Base-by-base conservation (phyloP, 1,139 yeast genomes). In the Pneumocystis jirovecii region DNA sequence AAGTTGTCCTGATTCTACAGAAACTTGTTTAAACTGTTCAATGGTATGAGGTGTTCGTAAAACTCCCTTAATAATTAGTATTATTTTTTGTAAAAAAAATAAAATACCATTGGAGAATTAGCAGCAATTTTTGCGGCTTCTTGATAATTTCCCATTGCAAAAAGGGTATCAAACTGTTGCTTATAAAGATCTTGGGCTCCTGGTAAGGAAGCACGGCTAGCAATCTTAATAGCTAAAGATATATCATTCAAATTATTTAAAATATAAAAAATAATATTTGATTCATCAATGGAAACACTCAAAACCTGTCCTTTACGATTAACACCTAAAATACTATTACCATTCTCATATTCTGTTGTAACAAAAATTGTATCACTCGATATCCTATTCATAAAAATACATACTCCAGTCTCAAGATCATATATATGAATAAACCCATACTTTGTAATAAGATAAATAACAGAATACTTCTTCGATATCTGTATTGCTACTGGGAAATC, bases 71-170 rank as follows among this genome's bases (percentile, higher is more conserved):
- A n/a, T 17, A 57, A 19, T 39, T 59, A 59, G 19, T 59, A n/a
- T 19, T 5, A 7, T 19, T 19, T 19, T 19, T 44, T 37, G 7
- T 19, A 19, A 6, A 44, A 17, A 59, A n/a, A 21, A 25, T 7
- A 35, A 59, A 17, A 37, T 59, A 59, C 61, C 74, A 90, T 90
- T 67, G 90, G 93, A 21, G 96, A 89, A 57, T 96, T 86, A 31
- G 98, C 98, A 62, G 98, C 98, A 67, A 93, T 89, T 78, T 89
- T 90, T 62, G 97, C 98, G 65, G 98, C 98, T 73, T 86, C 86
- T 67, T 85, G 80, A 74, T 90, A 93, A 74, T 90, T 95, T 70
- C 97, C 97, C 72, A 85, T 84, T 72, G 85, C 83, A 73, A 95
- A 81, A 72, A 86, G 82, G 73, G 84, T 85, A 74, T 90, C 95